phyloP scores from a whole-genome alignment of 2,329 filamentous ascomycete genomes.

The Blumeriella jaapii region DNA sequence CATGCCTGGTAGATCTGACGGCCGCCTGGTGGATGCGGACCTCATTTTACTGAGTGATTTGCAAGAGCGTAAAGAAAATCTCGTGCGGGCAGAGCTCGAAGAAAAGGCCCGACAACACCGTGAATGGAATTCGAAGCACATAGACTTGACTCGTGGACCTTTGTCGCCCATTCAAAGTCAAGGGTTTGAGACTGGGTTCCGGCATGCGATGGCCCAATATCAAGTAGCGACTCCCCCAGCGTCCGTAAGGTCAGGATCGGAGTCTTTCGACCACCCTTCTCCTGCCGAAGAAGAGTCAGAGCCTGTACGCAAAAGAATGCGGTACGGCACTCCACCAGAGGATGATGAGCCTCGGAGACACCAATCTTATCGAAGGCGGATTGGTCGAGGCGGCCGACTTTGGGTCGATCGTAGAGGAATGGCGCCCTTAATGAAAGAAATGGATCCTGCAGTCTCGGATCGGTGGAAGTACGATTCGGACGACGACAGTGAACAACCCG shows the following conservation, averaged over 20 bases:
- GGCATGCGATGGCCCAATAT: slow-evolving; percentile 55
- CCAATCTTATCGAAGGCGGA: slow-evolving; percentile 69
- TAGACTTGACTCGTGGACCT: slow-evolving; percentile 78
- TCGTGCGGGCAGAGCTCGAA: slow-evolving; percentile 72
- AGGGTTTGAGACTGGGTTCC: slow-evolving; percentile 50
- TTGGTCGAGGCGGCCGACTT: slow-evolving; percentile 72
- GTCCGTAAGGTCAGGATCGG: slow-evolving; percentile 27
- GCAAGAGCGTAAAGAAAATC: slow-evolving; percentile 68
- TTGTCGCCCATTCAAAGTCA: slow-evolving; percentile 66
- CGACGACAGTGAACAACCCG: slow-evolving; percentile 63
- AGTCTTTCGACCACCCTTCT: slow-evolving; percentile 27
- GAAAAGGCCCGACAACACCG: slow-evolving; percentile 79
- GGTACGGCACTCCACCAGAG: slow-evolving; percentile 21
- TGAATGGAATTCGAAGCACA: slow-evolving; percentile 81
- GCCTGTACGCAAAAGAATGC: slow-evolving; percentile 13
- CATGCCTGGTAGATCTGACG: slow-evolving; percentile 57
- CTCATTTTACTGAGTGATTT: slow-evolving; percentile 67
- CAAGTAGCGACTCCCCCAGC: slow-evolving; percentile 56
- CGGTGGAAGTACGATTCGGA: slow-evolving; percentile 83
- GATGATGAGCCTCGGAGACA: slow-evolving; percentile 23
- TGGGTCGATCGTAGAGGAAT: slow-evolving; percentile 80
- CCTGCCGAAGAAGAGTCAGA: slow-evolving; percentile 22
- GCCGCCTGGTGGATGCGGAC: slow-evolving; percentile 65
- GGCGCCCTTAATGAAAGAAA: slow-evolving; percentile 37
- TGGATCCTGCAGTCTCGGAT: slow-evolving; percentile 41